Conservation (phyloP, 805 yeast genomes). For the Cyberlindnera japonica region DNA sequence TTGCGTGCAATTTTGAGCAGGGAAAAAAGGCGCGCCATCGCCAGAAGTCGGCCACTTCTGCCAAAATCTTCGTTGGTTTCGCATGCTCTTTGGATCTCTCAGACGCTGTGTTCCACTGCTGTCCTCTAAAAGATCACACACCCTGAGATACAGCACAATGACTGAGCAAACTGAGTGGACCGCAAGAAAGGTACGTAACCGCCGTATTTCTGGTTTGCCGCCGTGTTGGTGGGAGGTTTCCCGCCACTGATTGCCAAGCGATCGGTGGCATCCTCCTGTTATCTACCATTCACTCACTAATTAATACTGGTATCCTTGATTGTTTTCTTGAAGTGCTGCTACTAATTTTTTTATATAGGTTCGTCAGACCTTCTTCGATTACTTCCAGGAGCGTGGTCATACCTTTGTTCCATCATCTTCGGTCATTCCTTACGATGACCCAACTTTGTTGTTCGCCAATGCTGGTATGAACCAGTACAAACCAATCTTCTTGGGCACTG, state of each 20-base stretch:
- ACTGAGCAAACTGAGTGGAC: constrained; percentile 28
- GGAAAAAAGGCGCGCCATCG: constrained; percentile 11
- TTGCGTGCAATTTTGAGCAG: neutral
- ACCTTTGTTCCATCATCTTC: constrained; percentile 88
- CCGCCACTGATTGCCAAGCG: neutral
- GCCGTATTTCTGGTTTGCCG: neutral
- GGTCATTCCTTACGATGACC: constrained; percentile 97
- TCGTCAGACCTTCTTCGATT: constrained; percentile 83
- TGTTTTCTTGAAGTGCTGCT: neutral
- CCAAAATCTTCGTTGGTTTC: constrained; percentile 1
- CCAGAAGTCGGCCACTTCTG: constrained; percentile 12
- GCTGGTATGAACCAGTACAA: constrained; percentile 99
- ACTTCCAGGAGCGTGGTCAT: constrained; percentile 65
- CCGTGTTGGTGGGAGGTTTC: neutral
- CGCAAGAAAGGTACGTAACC: constrained; percentile 26
- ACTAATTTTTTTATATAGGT: constrained; percentile 35
- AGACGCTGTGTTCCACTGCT: constrained; percentile 15
- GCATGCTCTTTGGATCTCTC: constrained; percentile 18
- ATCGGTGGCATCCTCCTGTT: neutral
- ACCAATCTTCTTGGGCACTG: constrained; percentile 95
- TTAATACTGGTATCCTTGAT: no score
- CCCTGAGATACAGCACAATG: constrained; percentile 21
- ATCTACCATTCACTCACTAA: no score
- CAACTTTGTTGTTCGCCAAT: constrained; percentile 92
- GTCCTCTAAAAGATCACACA: constrained; percentile 10